phyloP scores from a whole-genome alignment of 441 rosid species.

The Erodium texanum region DNA sequence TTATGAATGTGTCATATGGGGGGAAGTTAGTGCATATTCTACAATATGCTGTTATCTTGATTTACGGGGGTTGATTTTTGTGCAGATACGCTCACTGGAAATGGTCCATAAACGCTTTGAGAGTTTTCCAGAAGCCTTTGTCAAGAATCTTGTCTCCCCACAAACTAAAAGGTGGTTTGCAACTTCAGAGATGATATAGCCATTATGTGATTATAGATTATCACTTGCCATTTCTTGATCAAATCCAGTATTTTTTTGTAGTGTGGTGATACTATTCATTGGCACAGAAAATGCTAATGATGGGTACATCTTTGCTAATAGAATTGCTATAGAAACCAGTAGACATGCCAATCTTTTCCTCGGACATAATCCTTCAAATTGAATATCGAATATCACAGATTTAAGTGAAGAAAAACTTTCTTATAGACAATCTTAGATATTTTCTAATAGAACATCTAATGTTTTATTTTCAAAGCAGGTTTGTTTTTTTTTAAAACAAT shows the following conservation, averaged over 20 bases:
- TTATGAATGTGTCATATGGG: not conserved
- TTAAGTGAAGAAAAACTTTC: not conserved
- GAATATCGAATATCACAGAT: not conserved
- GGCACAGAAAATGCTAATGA: conserved; percentile 3
- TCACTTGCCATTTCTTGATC: not conserved
- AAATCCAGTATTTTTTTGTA: not conserved
- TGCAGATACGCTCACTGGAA: conserved; percentile 85
- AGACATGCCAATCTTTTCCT: not conserved
- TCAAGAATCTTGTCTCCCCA: conserved; percentile 70
- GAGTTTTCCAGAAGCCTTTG: conserved; percentile 94
- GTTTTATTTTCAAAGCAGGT: not conserved
- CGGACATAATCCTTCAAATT: not conserved
- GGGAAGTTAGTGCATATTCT: not conserved
- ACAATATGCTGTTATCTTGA: conserved; percentile 1
- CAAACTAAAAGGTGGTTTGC: conserved; percentile 48
- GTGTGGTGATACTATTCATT: not conserved
- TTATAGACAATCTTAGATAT: not conserved
- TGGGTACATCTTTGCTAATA: not conserved
- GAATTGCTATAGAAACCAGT: conserved; percentile 1
- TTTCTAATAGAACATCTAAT: not conserved
- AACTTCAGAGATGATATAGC: conserved; percentile 2
- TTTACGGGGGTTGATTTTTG: conserved; percentile 14
- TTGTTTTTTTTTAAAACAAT: conserved; percentile 1
- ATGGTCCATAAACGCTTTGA: conserved; percentile 98
- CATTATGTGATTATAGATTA: not conserved